Percentiles rank a stretch among this genome's conserved stretches.
Evolutionary conservation across 441 rosid species (phyloP).

Genomic region (Rhodomyrtus psidioides): DNA sequence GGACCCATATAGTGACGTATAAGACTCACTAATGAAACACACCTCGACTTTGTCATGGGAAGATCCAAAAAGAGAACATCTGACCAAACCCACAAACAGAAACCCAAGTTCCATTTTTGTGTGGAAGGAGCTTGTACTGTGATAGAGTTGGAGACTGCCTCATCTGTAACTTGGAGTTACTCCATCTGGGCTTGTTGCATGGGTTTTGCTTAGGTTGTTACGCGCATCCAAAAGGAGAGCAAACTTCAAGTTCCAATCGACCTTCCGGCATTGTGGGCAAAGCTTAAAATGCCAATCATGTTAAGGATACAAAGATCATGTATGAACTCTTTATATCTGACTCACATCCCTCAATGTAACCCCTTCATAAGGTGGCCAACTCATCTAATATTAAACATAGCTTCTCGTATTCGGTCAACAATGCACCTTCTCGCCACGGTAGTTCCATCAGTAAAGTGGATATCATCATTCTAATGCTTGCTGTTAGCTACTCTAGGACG

Average conservation of each 20-base stretch:
- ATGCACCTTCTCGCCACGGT: background rate
- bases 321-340: background rate
- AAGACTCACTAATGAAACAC: background rate
- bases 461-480: background rate
- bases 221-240: background rate
- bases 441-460: background rate
- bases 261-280: background rate
- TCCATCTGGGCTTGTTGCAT: background rate
- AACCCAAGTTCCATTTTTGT: background rate
- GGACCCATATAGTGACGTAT: background rate
- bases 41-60: background rate
- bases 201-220: background rate
- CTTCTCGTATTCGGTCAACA: background rate
- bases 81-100: background rate
- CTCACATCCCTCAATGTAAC: background rate
- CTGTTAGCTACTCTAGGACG: background rate
- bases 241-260: background rate
- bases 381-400: background rate
- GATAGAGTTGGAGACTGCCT: background rate
- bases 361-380: background rate
- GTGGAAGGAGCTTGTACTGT: background rate
- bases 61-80: background rate
- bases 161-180: background rate
- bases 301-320: background rate
- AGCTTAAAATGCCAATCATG: background rate